A percentile compares a stretch with the other conserved stretches of the same genome.
phyloP scores from a whole-genome alignment of 2,329 filamentous ascomycete genomes.

The Penicillium aurantiogriseum region DNA sequence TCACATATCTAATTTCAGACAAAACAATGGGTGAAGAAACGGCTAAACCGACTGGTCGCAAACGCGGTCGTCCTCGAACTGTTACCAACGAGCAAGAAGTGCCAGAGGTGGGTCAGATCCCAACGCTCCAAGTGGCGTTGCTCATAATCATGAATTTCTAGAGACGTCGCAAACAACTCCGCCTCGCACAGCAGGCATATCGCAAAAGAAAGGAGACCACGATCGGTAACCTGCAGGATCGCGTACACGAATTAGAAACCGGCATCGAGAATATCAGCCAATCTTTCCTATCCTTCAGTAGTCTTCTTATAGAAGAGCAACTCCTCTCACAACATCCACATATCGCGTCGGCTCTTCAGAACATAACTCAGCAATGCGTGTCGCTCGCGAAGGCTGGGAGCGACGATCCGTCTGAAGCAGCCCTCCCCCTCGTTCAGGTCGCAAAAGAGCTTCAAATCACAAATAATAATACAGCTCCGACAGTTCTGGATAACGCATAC shows the following conservation, averaged over 20 bases:
- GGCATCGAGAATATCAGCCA: slow-evolving; percentile 27
- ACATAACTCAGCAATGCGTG: slow-evolving; percentile 26
- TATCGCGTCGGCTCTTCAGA: slow-evolving; percentile 22
- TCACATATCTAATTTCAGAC: not conserved
- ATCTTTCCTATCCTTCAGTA: slow-evolving; percentile 29
- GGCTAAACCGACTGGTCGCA: slow-evolving; percentile 18
- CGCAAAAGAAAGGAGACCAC: slow-evolving; percentile 28
- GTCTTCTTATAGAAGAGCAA: slow-evolving; percentile 21
- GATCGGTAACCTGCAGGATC: slow-evolving; percentile 24
- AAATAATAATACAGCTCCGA: slow-evolving; percentile 1
- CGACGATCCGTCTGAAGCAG: slow-evolving; percentile 11
- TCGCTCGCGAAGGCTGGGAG: slow-evolving; percentile 21
- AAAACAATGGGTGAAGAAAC: slow-evolving; percentile 4
- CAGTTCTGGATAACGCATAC: slow-evolving; percentile 2
- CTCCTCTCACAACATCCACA: slow-evolving; percentile 18
- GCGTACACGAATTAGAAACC: slow-evolving; percentile 24
- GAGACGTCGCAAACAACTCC: slow-evolving; percentile 29
- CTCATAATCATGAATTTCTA: slow-evolving; percentile 13
- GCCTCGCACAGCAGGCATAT: slow-evolving; percentile 28
- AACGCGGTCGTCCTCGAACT: slow-evolving; percentile 26
- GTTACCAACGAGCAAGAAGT: slow-evolving; percentile 21
- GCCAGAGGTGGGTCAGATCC: slow-evolving; percentile 22
- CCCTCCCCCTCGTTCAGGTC: not conserved
- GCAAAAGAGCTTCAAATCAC: not conserved
- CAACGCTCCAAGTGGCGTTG: not conserved